Evolutionary conservation across 257 asterid species (phyloP), one percentile per base, ranked within the genome.

Genomic region (Primulina huaijiensis): DNA sequence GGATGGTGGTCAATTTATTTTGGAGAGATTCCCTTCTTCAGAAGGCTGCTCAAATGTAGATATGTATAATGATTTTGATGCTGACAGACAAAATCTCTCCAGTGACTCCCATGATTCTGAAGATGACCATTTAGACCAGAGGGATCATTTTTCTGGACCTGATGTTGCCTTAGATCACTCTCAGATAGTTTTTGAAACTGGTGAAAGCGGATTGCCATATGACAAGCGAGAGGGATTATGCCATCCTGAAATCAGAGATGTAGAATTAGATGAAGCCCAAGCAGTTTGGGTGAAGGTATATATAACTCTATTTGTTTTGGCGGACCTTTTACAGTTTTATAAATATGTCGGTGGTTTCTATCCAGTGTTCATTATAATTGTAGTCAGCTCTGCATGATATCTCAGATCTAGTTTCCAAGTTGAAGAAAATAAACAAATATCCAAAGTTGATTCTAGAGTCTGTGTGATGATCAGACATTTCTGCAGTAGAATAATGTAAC

Each of bases 241-340:
- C 55, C 80, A 64, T 64, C 73, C 81, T 0, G 88, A 78, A 67
- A 76, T 79, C 57, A 81, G 76, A 73, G 80, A 74, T 72, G 75
- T 87, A n/a, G 93, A 85, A 81, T 79, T 69, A 65, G 97, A 84
- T 72, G 92, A 87, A 65, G 81, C 97, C 61, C 79, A 82, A 70
- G 96, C 99, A 21, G 97, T 94, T 66, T 94, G 99, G 99, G 97
- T 91, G 57, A 94, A 94, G 97, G 99, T 94, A 81, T 40, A 62
- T 52, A 72, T 69, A 64, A 23, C 33, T 71, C 70, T 64, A 14
- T 58, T 68, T 62, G 33, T 72, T 43, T 43, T 50, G 69, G 25
- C 21, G 62, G 10, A 25, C 60, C 14, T 57, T 75, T 72, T 62
- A 68, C 35, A 64, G 52, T 67, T 34, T 33, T 53, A 55, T 59